Evolutionary conservation across 371 early-diverging fungal species (phyloP).

Genomic region (Mortierella sp.): DNA sequence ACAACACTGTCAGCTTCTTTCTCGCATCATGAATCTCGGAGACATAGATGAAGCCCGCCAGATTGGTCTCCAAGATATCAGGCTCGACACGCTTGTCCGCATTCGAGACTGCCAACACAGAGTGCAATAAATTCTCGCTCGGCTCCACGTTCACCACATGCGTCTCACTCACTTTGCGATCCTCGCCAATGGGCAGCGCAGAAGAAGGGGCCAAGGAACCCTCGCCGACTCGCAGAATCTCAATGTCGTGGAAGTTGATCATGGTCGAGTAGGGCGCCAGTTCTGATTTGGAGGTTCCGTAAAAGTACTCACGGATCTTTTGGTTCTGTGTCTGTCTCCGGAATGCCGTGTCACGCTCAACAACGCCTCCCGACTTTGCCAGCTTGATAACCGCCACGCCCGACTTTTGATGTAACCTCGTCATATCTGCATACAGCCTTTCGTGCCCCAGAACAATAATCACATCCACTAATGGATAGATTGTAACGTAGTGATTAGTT

Average conservation of each 20-base stretch:
- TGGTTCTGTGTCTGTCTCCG: constrained; percentile 78
- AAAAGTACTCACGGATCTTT: constrained; percentile 93
- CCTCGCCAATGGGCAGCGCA: constrained; percentile 92
- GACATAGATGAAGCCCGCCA: constrained; percentile 92
- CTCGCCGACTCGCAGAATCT: constrained; percentile 88
- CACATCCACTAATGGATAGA: constrained; percentile 69
- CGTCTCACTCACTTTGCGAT: constrained; percentile 82
- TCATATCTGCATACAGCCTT: constrained; percentile 89
- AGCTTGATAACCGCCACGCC: constrained; percentile 84
- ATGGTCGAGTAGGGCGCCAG: constrained; percentile 88
- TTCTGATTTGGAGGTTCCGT: constrained; percentile 83
- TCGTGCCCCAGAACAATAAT: constrained; percentile 95
- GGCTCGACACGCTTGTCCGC: constrained; percentile 74
- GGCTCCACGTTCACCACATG: constrained; percentile 86
- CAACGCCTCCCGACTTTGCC: constrained; percentile 95
- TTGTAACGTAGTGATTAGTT: background rate
- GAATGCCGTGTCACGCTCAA: constrained; percentile 83
- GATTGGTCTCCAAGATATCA: constrained; percentile 75
- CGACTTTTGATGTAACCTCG: constrained; percentile 63
- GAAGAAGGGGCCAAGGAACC: constrained; percentile 89
- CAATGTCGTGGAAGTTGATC: constrained; percentile 82
- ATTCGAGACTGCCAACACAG: constrained; percentile 87
- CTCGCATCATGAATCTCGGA: constrained; percentile 88
- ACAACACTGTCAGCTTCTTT: constrained; percentile 83
- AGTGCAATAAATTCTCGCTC: constrained; percentile 87